Base-by-base conservation (phyloP, 1,284 basidiomycete species). In the Flammula alnicola region DNA sequence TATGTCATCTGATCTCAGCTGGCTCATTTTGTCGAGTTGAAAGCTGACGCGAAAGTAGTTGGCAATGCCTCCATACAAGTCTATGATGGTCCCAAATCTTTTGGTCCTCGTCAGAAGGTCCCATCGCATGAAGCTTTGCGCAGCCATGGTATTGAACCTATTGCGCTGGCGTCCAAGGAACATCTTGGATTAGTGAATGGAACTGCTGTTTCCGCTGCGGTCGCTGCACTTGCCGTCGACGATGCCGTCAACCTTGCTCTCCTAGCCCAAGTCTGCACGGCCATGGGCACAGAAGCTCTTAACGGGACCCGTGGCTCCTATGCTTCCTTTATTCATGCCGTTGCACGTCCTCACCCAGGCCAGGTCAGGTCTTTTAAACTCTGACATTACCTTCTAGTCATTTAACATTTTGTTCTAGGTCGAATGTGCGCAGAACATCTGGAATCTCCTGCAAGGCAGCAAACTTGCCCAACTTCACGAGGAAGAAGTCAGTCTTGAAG, bases 151-250 rank as follows among this genome's bases (percentile, higher is more conserved):
- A 81, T 93, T 43, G 68, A 79, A 46, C 87, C 91, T 7, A 76
- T 93, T 49, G 69, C 77, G 6, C 83, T 93, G 32, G 82, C 77
- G 4, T 85, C 88, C 7, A 94, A 95, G 70, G 93, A 93, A 59
- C 91, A 88, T 55, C 78, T 93, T 11, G 90, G 89, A 7, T 81
- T 93, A 47, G 71, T 92, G 40, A 94, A 94, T 65, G 92, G 92
- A 30, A 94, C 92, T 2, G 92, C 92, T 2, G 93, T 94, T 66
- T 90, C 88, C 31, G 78, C 81, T 2, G 77, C 79, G 22, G 79
- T 88, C 16, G 83, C 79, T 2, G 75, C 82, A 12, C 75, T 89
- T 16, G 85, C 82, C n/a, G 70, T 91, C 17, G 80, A 86, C 60
- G 88, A 91, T 49, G 83, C 90, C 5, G 79, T 84, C 26, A 84